Evolutionary conservation across 2,329 filamentous ascomycete species (phyloP).

Genomic region (Pseudonectria buxi): DNA sequence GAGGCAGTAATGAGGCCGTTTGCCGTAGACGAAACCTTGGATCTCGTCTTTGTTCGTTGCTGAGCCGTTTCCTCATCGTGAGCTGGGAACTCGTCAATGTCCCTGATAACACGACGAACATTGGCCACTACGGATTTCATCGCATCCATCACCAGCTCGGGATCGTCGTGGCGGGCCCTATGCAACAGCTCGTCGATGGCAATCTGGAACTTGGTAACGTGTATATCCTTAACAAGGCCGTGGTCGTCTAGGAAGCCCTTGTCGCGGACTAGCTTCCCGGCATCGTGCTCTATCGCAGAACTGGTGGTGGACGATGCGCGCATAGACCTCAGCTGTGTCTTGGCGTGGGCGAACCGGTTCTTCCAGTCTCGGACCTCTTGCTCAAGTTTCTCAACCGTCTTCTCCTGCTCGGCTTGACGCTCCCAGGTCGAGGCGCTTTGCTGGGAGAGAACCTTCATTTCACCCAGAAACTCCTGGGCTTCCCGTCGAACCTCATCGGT

Average conservation of each 20-base stretch:
- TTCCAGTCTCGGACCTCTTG: constrained; percentile 85
- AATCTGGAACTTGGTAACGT: constrained; percentile 92
- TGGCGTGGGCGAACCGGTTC: constrained; percentile 77
- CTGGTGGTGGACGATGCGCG: constrained; percentile 74
- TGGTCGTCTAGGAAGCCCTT: constrained; percentile 61
- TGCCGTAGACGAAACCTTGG: constrained; percentile 81
- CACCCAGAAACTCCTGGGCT: constrained; percentile 73
- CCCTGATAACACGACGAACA: constrained; percentile 78
- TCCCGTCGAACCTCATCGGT: constrained; percentile 83
- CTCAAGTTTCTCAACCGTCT: constrained; percentile 70
- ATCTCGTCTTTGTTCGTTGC: constrained; percentile 64
- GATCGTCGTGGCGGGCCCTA: constrained; percentile 64
- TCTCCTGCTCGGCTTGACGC: constrained; percentile 71
- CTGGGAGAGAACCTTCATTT: constrained; percentile 83
- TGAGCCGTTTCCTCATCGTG: constrained; percentile 48
- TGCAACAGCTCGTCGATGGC: constrained; percentile 85
- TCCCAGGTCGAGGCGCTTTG: constrained; percentile 74
- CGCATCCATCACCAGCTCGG: constrained; percentile 68
- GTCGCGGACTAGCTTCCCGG: constrained; percentile 59
- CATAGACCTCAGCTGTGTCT: constrained; percentile 77
- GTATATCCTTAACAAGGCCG: constrained; percentile 81
- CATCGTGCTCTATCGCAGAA: constrained; percentile 61
- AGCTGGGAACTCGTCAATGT: constrained; percentile 56
- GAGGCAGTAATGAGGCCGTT: constrained; percentile 94
- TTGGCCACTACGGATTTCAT: constrained; percentile 82